phyloP scores from a whole-genome alignment of 441 rosid genomes.

The Pelargonium fulgidum region DNA sequence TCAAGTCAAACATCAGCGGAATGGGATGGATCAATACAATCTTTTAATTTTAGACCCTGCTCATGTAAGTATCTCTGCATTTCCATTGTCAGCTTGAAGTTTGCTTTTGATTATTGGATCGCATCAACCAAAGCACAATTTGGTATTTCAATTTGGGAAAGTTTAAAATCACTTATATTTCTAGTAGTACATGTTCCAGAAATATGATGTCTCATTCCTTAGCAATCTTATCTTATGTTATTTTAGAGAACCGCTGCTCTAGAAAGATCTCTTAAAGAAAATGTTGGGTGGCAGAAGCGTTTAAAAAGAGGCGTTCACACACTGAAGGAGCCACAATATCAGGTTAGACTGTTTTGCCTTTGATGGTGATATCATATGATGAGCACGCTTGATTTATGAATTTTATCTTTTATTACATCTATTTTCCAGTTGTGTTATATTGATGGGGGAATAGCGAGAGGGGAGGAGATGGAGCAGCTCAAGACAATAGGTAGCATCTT shows the following conservation, averaged over 20 bases:
- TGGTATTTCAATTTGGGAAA: not conserved
- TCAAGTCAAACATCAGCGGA: slow-evolving; percentile 41
- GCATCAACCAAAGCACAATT: not conserved
- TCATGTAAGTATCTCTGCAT: slow-evolving; percentile 40
- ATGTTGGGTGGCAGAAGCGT: slow-evolving; percentile 55
- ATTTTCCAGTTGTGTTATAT: slow-evolving; percentile 57
- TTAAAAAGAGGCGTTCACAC: slow-evolving; percentile 69
- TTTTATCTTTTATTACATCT: slow-evolving; percentile 8
- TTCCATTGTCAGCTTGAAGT: slow-evolving; percentile 6
- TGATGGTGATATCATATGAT: slow-evolving; percentile 7
- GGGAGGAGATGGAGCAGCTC: slow-evolving; percentile 70
- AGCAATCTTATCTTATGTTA: slow-evolving; percentile 13
- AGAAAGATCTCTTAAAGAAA: slow-evolving; percentile 50
- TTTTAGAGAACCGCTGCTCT: slow-evolving; percentile 49
- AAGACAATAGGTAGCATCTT: slow-evolving; percentile 51
- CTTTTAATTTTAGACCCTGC: slow-evolving; percentile 68
- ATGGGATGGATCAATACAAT: slow-evolving; percentile 39
- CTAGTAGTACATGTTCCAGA: not conserved
- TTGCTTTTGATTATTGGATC: slow-evolving; percentile 7
- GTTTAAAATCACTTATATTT: not conserved
- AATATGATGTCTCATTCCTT: not conserved
- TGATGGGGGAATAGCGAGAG: slow-evolving; percentile 57
- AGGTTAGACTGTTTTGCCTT: slow-evolving; percentile 34
- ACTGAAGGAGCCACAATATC: slow-evolving; percentile 54
- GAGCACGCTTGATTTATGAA: slow-evolving; percentile 21